phyloP scores from a whole-genome alignment of 192 early-diverging fungal genomes.

The Backusella circina region DNA sequence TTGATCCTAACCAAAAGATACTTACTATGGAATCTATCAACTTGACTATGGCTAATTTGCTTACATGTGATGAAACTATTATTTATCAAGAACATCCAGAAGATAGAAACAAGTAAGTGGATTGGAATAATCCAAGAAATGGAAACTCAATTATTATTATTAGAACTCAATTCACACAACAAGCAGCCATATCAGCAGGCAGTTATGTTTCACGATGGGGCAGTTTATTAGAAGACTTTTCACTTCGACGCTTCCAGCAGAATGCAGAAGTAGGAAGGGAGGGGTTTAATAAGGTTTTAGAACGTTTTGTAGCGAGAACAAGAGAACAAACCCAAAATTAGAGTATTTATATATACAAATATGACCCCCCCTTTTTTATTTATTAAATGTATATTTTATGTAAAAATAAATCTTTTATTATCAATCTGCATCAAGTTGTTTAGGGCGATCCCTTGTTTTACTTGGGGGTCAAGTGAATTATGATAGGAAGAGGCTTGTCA shows the following conservation, averaged over 20 bases:
- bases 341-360: background rate
- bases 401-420: too few relatives aligned
- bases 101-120: slow-evolving; percentile 38
- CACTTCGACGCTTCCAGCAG: slow-evolving; percentile 81
- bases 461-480: too few relatives aligned
- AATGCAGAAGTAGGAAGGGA: slow-evolving; percentile 83
- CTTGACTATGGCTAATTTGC: slow-evolving; percentile 79
- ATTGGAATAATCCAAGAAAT: background rate
- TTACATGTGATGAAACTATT: slow-evolving; percentile 85
- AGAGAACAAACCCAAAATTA: slow-evolving; percentile 19
- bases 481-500: too few relatives aligned
- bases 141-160: background rate
- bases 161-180: slow-evolving; percentile 77
- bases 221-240: slow-evolving; percentile 78
- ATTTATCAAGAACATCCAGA: slow-evolving; percentile 66
- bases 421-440: too few relatives aligned
- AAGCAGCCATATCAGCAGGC: slow-evolving; percentile 78
- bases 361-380: background rate
- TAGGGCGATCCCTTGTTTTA: too few relatives aligned
- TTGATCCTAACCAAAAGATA: slow-evolving; percentile 73
- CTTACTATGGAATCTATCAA: slow-evolving; percentile 81
- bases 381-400: background rate
- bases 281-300: slow-evolving; percentile 85
- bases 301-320: slow-evolving; percentile 47
- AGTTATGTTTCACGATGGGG: slow-evolving; percentile 64